phyloP scores from a whole-genome alignment of 2,329 filamentous ascomycete genomes.

The Sclerotinia sclerotiorum region DNA sequence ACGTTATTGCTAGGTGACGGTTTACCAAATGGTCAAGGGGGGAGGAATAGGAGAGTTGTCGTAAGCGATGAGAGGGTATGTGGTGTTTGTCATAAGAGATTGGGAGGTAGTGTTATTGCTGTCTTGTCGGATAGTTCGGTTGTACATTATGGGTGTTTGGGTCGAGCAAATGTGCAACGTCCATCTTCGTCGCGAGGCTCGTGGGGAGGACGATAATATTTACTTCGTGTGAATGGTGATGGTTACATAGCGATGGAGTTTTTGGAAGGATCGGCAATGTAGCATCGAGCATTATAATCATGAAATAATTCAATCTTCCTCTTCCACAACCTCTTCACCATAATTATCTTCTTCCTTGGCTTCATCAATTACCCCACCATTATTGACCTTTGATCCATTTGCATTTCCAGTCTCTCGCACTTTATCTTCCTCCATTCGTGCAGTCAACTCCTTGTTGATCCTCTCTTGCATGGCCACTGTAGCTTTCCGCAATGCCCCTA shows the following conservation, averaged over 20 bases:
- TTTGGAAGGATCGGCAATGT: slow-evolving; percentile 22
- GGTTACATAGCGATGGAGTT: slow-evolving; percentile 37
- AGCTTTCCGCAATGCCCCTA: slow-evolving; percentile 58
- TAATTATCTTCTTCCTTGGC: slow-evolving; percentile 73
- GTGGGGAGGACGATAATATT: slow-evolving; percentile 32
- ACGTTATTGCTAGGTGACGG: slow-evolving; percentile 72
- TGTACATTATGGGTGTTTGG: slow-evolving; percentile 79
- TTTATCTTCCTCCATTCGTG: slow-evolving; percentile 73
- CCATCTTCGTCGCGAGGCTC: slow-evolving; percentile 31
- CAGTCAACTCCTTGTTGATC: slow-evolving; percentile 70
- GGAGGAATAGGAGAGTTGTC: slow-evolving; percentile 68
- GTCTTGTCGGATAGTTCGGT: slow-evolving; percentile 82
- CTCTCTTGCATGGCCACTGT: slow-evolving; percentile 59
- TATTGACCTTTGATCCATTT: slow-evolving; percentile 39
- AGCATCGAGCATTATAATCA: slow-evolving; percentile 21
- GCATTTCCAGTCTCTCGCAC: slow-evolving; percentile 44
- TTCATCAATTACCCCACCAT: slow-evolving; percentile 49
- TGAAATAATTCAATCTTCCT: slow-evolving; percentile 50
- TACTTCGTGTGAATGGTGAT: slow-evolving; percentile 22
- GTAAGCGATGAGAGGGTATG: slow-evolving; percentile 88
- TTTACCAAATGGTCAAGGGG: slow-evolving; percentile 51
- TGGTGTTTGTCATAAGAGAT: slow-evolving; percentile 86
- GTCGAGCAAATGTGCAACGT: slow-evolving; percentile 48
- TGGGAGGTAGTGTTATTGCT: slow-evolving; percentile 87
- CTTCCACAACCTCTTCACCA: slow-evolving; percentile 74